These are phyloP conservation scores for barley (Hordeum vulgare) DNA, from an alignment of 176 grass and related monocot genomes.

Conservation along the genomic window DNA sequence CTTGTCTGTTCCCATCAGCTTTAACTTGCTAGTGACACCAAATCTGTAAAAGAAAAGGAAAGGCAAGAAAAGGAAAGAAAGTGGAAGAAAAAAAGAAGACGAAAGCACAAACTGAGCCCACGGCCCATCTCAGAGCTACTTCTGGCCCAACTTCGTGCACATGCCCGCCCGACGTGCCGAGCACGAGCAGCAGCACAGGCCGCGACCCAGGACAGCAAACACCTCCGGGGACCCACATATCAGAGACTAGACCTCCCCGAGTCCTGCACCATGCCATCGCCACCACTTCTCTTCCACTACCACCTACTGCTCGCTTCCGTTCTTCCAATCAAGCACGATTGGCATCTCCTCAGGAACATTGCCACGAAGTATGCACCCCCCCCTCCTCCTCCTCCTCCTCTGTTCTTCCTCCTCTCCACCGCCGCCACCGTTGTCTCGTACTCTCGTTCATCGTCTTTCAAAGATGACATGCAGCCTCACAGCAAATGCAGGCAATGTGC, in stretches of 20 bases:
- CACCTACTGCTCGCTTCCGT: neutral
- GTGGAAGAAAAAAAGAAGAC: neutral
- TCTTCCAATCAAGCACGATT: neutral
- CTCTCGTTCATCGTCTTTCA: neutral
- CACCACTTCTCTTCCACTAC: conserved; percentile 12
- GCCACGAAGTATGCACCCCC: neutral
- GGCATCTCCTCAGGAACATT: neutral
- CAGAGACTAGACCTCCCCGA: neutral
- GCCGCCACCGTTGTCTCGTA: neutral
- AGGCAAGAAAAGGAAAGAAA: fast-evolving
- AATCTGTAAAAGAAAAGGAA: neutral
- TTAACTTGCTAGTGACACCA: neutral
- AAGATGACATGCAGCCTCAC: neutral
- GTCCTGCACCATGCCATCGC: conserved; percentile 5
- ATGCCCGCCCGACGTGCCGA: conserved; percentile 10
- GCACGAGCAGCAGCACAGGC: conserved; percentile 14
- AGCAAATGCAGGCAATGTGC: neutral
- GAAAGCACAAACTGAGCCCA: neutral
- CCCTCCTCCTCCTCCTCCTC: neutral
- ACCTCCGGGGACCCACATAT: neutral
- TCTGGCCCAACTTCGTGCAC: neutral
- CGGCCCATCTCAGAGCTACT: neutral
- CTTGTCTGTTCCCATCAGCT: neutral
- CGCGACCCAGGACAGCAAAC: neutral
- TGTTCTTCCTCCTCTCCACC: neutral